These are phyloP conservation scores for Musa beccarii DNA, from an alignment of 176 grass and related monocot species.

Conservation along the genomic window DNA sequence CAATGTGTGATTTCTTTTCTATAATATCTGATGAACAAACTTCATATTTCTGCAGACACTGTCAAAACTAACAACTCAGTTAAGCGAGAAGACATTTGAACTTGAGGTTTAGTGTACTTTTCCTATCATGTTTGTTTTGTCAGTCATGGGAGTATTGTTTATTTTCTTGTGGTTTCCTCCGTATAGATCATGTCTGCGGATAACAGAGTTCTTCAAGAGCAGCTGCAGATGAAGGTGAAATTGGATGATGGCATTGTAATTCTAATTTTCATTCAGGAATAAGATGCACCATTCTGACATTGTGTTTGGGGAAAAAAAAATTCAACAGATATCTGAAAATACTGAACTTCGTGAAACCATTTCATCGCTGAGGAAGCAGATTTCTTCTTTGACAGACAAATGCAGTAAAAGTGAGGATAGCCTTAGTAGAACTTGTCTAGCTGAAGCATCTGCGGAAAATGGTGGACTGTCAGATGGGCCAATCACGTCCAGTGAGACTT, in stretches of 20 bases:
- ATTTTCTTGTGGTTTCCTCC: constrained; percentile 24
- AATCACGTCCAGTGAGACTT: constrained; percentile 23
- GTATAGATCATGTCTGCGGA: constrained; percentile 93
- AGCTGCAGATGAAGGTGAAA: constrained; percentile 80
- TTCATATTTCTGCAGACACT: constrained; percentile 47
- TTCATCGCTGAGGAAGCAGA: constrained; percentile 49
- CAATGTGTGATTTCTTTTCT: neutral
- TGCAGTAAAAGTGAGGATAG: constrained; percentile 34
- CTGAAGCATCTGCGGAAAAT: constrained; percentile 36
- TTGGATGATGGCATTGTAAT: neutral
- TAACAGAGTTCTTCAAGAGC: constrained; percentile 98
- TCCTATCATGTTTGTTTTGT: neutral
- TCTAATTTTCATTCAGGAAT: constrained; percentile 13
- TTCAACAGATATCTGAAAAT: constrained; percentile 61
- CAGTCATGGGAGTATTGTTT: constrained; percentile 16
- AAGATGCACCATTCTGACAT: constrained; percentile 20
- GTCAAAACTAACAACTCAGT: constrained; percentile 66
- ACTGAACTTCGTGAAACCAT: constrained; percentile 56
- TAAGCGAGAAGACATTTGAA: constrained; percentile 92
- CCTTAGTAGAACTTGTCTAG: constrained; percentile 24
- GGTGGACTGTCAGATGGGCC: constrained; percentile 24
- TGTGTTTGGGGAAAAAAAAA: constrained; percentile 13
- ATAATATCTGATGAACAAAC: neutral
- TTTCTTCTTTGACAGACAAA: constrained; percentile 31
- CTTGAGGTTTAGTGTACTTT: constrained; percentile 49